Base-by-base conservation (phyloP, 768 basidiomycete genomes). In the Leccinum pellstonianum region DNA sequence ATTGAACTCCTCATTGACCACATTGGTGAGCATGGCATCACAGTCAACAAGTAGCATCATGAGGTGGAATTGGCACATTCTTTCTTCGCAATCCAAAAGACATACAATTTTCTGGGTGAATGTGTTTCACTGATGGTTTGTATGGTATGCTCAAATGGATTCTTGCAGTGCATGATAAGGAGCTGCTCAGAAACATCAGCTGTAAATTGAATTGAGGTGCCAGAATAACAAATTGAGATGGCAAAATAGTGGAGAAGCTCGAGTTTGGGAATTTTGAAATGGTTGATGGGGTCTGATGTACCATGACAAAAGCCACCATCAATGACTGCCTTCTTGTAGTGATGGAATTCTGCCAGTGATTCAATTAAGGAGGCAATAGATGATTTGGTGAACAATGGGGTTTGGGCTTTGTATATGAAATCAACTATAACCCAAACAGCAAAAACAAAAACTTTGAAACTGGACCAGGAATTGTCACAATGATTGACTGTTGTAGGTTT, bases 401-500 rank as follows among this genome's bases (percentile, higher is more conserved):
- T 58, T 27, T 70, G 68, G 2, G 72, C 66, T 5, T 63, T 50
- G 52, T 73, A 72, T 3, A 67, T 62, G 51, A 74, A 74, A 17
- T 75, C 65, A 0, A 75, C 52, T 0, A 65, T 38, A 1, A 65
- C 60, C 0, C 58, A 61, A 2, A 63, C 41, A 3, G 65, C 52
- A 2, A 4, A 25, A 6, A 68, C 23, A 5, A 65, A 55, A 1
- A n/a, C 15, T 2, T 23, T 9, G 2, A 1, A 10, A 38, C 51
- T 2, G 37, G 27, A 1, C 61, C 50, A 5, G 53, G 27, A 3
- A 65, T 57, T 1, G 48, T 10, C 9, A 57, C 31, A n/a, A 81
- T 58, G 4, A 80, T 62, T 23, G 72, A 73, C 5, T 67, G 56
- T 56, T 80, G 71, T 4, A 81, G 59, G 29, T 81, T 71, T 0